Evolutionary conservation across 257 asterid species (phyloP).

Genomic region (Rehmannia glutinosa): DNA sequence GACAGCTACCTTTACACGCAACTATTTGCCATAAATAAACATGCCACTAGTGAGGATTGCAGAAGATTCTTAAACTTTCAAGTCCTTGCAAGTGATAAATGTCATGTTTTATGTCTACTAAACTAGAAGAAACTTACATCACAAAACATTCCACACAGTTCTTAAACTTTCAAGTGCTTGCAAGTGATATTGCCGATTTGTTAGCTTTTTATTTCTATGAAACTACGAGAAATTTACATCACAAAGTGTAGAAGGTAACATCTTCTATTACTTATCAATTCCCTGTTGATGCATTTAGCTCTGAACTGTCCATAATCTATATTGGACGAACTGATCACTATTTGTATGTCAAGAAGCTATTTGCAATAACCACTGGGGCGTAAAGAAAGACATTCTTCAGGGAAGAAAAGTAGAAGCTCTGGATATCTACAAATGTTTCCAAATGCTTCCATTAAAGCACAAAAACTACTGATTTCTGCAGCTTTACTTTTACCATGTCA

Average conservation of each 20-base stretch:
- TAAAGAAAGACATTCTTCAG: no score
- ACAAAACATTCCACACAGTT: constrained; percentile 4
- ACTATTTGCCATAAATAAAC: background rate
- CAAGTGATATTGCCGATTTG: no score
- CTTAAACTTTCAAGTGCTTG: background rate
- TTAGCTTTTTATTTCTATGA: background rate
- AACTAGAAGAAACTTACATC: no score
- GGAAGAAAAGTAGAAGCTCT: no score
- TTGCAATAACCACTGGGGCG: no score
- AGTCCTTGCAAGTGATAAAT: no score
- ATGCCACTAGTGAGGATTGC: background rate
- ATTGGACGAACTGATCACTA: background rate
- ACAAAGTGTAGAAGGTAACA: no score
- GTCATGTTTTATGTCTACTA: no score
- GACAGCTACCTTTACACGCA: no score
- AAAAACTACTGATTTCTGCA: background rate
- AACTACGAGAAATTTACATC: background rate
- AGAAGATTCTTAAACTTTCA: constrained; percentile 3
- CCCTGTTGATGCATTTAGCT: no score
- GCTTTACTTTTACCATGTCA: background rate
- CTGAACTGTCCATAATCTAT: background rate
- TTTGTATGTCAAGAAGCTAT: background rate
- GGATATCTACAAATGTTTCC: background rate
- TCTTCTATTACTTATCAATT: no score
- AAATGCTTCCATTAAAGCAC: background rate